A percentile compares a stretch with the other conserved stretches of the same genome.
phyloP scores from a whole-genome alignment of 495 filamentous ascomycete species.

The Oleoguttula mirabilis region DNA sequence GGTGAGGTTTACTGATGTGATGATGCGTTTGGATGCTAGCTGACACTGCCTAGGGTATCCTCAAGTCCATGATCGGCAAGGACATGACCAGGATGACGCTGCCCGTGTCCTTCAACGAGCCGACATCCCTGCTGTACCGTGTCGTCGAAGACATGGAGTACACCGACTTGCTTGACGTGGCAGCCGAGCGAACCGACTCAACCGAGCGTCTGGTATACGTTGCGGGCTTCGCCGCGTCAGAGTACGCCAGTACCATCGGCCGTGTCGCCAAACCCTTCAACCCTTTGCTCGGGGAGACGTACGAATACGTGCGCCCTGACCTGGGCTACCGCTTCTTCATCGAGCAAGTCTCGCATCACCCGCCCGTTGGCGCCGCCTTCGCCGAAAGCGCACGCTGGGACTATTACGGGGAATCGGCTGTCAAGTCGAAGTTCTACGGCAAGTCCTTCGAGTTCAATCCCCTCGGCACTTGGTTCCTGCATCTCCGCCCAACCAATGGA shows the following conservation, averaged over 20 bases:
- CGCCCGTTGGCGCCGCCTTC: constrained; percentile 86
- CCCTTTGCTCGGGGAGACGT: constrained; percentile 88
- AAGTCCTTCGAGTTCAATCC: constrained; percentile 96
- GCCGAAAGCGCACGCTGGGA: constrained; percentile 91
- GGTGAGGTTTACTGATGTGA: constrained; percentile 44
- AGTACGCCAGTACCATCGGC: constrained; percentile 92
- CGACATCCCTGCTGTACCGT: constrained; percentile 90
- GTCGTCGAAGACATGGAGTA: constrained; percentile 98
- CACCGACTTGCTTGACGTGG: constrained; percentile 79
- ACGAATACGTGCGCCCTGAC: constrained; percentile 89
- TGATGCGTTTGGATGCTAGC: constrained; percentile 1
- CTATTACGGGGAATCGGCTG: constrained; percentile 93
- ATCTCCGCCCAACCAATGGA: constrained; percentile 63
- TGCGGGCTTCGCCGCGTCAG: constrained; percentile 85
- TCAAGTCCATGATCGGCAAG: constrained; percentile 99
- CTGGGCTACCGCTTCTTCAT: constrained; percentile 97
- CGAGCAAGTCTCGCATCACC: constrained; percentile 97
- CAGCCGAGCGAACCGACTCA: constrained; percentile 73
- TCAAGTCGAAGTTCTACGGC: constrained; percentile 95
- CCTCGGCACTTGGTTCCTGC: constrained; percentile 93
- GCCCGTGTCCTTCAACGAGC: constrained; percentile 97
- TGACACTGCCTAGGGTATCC: constrained; percentile 56
- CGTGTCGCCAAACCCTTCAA: constrained; percentile 98
- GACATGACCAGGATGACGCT: constrained; percentile 99
- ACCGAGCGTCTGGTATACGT: constrained; percentile 94